Evolutionary conservation across 371 early-diverging fungal genomes (phyloP).

Genomic region (Mucor sp.): DNA sequence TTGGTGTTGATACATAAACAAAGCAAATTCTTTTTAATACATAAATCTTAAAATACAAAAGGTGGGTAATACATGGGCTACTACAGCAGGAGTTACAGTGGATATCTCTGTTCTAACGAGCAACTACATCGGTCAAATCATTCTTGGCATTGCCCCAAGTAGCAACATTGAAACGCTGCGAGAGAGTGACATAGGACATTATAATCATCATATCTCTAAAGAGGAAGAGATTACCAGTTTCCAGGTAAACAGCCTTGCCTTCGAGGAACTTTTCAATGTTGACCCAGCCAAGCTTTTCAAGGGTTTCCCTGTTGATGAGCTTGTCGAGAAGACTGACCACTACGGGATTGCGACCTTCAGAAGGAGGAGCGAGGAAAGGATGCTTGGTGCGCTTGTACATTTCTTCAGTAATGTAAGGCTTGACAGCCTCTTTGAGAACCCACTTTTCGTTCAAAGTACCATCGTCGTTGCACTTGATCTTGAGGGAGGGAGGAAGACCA

Average conservation of each 20-base stretch:
- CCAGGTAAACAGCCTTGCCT: conserved; percentile 1
- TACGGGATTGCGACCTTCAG: conserved; percentile 5
- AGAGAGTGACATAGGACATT: conserved; percentile 19
- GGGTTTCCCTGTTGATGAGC: conserved; percentile 12
- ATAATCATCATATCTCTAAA: conserved; percentile 18
- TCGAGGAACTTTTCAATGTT: not conserved
- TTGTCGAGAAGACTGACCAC: conserved; percentile 5
- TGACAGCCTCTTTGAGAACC: conserved; percentile 27
- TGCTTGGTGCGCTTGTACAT: conserved; percentile 26
- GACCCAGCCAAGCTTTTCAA: conserved; percentile 21
- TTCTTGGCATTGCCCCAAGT: not conserved
- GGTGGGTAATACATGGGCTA: not conserved
- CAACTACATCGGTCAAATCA: not conserved
- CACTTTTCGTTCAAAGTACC: conserved; percentile 27
- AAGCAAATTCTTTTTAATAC: not conserved
- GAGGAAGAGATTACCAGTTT: not conserved
- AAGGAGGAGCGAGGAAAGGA: conserved; percentile 21
- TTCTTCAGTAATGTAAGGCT: conserved; percentile 27
- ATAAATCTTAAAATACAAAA: not conserved
- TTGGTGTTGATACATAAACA: not conserved
- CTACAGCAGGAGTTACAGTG: not conserved
- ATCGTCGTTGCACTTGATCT: conserved; percentile 13
- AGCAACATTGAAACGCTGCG: conserved; percentile 21
- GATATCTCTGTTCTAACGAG: not conserved
- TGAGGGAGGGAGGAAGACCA: conserved; percentile 25